Percentiles rank a stretch among this genome's conserved stretches.
Conservation (phyloP, 805 yeast genomes). For the Metschnikowia reukaufii region DNA sequence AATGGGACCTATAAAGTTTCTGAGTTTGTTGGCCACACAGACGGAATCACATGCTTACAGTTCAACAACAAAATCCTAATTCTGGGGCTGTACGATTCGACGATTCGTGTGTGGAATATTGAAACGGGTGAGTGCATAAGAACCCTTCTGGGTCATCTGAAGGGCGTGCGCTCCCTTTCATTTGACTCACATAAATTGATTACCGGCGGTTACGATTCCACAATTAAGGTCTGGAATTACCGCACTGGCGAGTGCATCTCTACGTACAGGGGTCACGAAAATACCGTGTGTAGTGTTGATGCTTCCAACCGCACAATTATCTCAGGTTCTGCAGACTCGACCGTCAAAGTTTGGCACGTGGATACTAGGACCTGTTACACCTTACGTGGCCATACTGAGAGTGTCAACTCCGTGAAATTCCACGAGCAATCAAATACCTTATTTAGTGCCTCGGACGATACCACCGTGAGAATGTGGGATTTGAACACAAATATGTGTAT, state of each 20-base stretch:
- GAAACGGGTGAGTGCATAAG: conserved; percentile 73
- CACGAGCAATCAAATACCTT: conserved; percentile 77
- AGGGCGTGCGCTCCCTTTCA: conserved; percentile 80
- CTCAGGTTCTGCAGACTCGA: conserved; percentile 89
- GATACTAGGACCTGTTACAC: conserved; percentile 91
- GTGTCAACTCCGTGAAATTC: conserved; percentile 88
- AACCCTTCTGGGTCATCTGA: conserved; percentile 83
- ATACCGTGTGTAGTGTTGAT: conserved; percentile 82
- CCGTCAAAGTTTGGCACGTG: conserved; percentile 95
- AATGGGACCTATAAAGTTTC: conserved; percentile 67
- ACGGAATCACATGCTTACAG: conserved; percentile 85
- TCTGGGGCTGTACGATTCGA: conserved; percentile 90
- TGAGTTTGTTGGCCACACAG: conserved; percentile 77
- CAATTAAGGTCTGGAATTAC: conserved; percentile 95
- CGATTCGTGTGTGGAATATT: conserved; percentile 91
- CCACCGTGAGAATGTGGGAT: conserved; percentile 95
- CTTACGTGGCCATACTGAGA: conserved; percentile 86
- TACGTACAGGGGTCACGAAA: conserved; percentile 90
- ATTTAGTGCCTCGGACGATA: conserved; percentile 88
- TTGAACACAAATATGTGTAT: conserved; percentile 75
- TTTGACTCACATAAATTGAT: conserved; percentile 89
- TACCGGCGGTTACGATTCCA: conserved; percentile 88
- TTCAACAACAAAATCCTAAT: conserved; percentile 73
- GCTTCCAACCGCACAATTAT: conserved; percentile 78
- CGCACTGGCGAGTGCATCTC: conserved; percentile 92